Evolutionary conservation across 441 rosid genomes (phyloP), one percentile per base, ranked within the genome.

Genomic region (Pelargonium cotyledonis): DNA sequence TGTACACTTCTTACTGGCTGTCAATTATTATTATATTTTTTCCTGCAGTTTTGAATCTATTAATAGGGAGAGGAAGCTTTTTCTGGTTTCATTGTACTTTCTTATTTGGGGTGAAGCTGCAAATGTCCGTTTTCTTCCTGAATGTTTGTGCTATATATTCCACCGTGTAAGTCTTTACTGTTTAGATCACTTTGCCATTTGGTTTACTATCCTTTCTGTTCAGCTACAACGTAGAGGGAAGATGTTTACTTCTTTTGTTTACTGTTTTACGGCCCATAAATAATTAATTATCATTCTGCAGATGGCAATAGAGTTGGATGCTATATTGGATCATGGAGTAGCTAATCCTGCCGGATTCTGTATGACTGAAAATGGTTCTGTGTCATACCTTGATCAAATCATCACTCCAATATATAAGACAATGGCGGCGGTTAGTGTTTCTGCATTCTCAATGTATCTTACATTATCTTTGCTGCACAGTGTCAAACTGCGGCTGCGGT

Each of bases 71-170:
- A 83, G 96, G 78, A 95, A 95, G 83, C 89, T 95, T 77, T 92
- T 89, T 76, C 82, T 95, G 74, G 89, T 95, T 77, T 93, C 99
- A 43, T 81, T 95, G 62, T 95, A 95, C 83, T 92, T 89, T 77
- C 91, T 91, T 40, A 84, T 95, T 77, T 95, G 99, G 99, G 99
- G 99, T 46, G 99, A 95, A 85, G 98, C 97, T 80, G 99, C 98
- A 78, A 95, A 95, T 83, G 88, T 91, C 79, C 97, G 99, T 72
- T 95, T 92, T 82, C 98, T 95, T 79, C 99, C 99, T 2, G 99
- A 95, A 77, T 91, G 98, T 81, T 80, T 95, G 76, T 95, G 99
- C 88, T 95, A 95, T 76, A 86, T 95, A 72, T 95, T 95, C 84
- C 99, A 95, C 80, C 76, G 84, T 75, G 99, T 95, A 89, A 92